These are phyloP conservation scores for Podospora sp. DNA, from an alignment of 495 filamentous ascomycete genomes.

Conservation along the genomic window DNA sequence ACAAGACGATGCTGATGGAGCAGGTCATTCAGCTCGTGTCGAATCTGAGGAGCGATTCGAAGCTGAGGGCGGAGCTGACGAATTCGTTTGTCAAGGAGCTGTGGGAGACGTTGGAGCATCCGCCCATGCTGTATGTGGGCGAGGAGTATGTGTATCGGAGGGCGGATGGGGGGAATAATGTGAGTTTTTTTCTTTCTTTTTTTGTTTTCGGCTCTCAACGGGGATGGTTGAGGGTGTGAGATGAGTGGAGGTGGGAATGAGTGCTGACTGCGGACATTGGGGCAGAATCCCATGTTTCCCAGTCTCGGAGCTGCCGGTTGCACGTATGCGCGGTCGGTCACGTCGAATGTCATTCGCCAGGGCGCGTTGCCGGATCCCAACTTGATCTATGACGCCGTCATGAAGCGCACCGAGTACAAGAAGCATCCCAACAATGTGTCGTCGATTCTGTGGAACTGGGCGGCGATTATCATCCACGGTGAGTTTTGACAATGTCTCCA, in stretches of 20 bases:
- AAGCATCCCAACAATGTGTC: conserved; percentile 73
- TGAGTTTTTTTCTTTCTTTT: conserved; percentile 5
- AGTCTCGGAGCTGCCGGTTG: conserved; percentile 49
- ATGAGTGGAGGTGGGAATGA: background rate
- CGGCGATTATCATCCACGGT: conserved; percentile 85
- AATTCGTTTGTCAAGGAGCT: conserved; percentile 70
- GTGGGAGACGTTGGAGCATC: conserved; percentile 65
- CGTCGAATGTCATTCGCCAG: conserved; percentile 63
- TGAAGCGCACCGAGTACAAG: conserved; percentile 51
- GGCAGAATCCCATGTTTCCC: conserved; percentile 50
- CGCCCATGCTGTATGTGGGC: conserved; percentile 60
- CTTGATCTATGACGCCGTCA: conserved; percentile 73
- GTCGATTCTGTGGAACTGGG: conserved; percentile 86
- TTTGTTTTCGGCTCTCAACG: no score
- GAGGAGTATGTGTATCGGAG: conserved; percentile 67
- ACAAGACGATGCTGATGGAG: conserved; percentile 83
- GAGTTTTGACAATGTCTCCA: conserved; percentile 11
- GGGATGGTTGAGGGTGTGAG: no score
- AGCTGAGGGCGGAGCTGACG: conserved; percentile 64
- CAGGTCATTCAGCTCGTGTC: conserved; percentile 74
- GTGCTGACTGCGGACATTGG: background rate
- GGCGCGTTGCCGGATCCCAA: conserved; percentile 72
- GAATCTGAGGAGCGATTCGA: conserved; percentile 63
- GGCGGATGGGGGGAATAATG: conserved; percentile 70
- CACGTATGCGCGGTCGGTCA: conserved; percentile 73